Evolutionary conservation across 495 filamentous ascomycete genomes (phyloP).

Genomic region (Penicillium simplicissimum): DNA sequence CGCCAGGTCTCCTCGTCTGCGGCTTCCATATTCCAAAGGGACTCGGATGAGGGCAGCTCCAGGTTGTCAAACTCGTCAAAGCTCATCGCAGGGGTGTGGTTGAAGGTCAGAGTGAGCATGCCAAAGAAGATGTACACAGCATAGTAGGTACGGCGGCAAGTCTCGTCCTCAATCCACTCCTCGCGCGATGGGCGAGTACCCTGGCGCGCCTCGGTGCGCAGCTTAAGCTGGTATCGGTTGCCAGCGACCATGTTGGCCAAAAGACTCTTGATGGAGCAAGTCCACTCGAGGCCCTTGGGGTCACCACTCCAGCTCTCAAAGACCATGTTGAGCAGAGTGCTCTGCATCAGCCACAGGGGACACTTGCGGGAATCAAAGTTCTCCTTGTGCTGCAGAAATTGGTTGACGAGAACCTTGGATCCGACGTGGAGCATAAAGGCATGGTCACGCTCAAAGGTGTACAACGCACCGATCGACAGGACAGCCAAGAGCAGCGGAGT

Average conservation of each 20-base stretch:
- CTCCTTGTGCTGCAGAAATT: slow-evolving; percentile 96
- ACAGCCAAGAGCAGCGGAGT: slow-evolving; percentile 86
- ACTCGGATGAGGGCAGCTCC: slow-evolving; percentile 89
- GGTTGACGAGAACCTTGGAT: slow-evolving; percentile 92
- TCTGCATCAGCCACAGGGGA: slow-evolving; percentile 96
- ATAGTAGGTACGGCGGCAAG: slow-evolving; percentile 94
- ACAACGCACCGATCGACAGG: slow-evolving; percentile 92
- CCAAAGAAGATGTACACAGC: slow-evolving; percentile 99
- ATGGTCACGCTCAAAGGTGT: slow-evolving; percentile 94
- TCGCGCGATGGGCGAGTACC: slow-evolving; percentile 72
- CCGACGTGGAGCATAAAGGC: slow-evolving; percentile 97
- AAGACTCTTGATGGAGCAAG: slow-evolving; percentile 96
- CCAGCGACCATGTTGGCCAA: slow-evolving; percentile 98
- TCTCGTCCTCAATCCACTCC: slow-evolving; percentile 97
- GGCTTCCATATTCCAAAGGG: slow-evolving; percentile 86
- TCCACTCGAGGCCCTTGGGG: slow-evolving; percentile 96
- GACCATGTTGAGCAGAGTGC: slow-evolving; percentile 94
- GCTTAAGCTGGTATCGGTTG: slow-evolving; percentile 92
- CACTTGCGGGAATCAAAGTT: slow-evolving; percentile 99
- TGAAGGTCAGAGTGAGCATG: slow-evolving; percentile 91
- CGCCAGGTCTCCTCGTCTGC: slow-evolving; percentile 81
- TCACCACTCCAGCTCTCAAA: slow-evolving; percentile 99
- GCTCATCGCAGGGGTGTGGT: slow-evolving; percentile 95
- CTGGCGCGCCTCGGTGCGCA: slow-evolving; percentile 85
- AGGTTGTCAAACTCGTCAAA: slow-evolving; percentile 97